These are phyloP conservation scores for Ascomycota sp. DNA, from an alignment of 2,329 filamentous ascomycete genomes.

Conservation along the genomic window DNA sequence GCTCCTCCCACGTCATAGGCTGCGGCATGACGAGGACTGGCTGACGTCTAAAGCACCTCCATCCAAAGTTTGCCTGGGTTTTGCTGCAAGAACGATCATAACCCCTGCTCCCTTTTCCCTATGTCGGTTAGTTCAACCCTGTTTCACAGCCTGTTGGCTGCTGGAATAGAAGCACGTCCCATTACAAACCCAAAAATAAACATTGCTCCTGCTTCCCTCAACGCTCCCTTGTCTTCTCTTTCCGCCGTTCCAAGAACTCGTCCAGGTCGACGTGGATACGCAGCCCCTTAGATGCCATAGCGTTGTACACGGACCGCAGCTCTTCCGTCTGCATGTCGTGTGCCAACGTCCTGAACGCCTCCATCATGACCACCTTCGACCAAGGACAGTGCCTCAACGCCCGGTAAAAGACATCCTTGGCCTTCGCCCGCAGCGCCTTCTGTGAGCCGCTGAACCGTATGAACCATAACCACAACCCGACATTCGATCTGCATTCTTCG, in stretches of 20 bases:
- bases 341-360: slow-evolving; percentile 28
- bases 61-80: no score
- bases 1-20: no score
- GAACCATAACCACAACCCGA: slow-evolving; percentile 28
- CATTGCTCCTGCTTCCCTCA: no score
- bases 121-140: no score
- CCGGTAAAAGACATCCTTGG: slow-evolving; percentile 26
- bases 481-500: slow-evolving; percentile 17
- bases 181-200: no score
- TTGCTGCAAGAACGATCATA: no score
- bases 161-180: no score
- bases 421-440: slow-evolving; percentile 17
- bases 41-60: no score
- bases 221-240: no score
- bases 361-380: slow-evolving; percentile 28
- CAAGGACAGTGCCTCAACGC: slow-evolving; percentile 27
- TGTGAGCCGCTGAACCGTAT: slow-evolving; percentile 23
- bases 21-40: no score
- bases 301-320: slow-evolving; percentile 25
- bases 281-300: slow-evolving; percentile 26
- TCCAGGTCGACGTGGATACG: slow-evolving; percentile 31
- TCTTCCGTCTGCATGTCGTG: slow-evolving; percentile 27
- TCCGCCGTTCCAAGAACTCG: slow-evolving; percentile 20
- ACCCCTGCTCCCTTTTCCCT: no score
- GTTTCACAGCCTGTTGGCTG: no score